Percentiles rank a stretch among this genome's conserved stretches.
Evolutionary conservation across 495 filamentous ascomycete species (phyloP).

Genomic region (Arthonia radiata): DNA sequence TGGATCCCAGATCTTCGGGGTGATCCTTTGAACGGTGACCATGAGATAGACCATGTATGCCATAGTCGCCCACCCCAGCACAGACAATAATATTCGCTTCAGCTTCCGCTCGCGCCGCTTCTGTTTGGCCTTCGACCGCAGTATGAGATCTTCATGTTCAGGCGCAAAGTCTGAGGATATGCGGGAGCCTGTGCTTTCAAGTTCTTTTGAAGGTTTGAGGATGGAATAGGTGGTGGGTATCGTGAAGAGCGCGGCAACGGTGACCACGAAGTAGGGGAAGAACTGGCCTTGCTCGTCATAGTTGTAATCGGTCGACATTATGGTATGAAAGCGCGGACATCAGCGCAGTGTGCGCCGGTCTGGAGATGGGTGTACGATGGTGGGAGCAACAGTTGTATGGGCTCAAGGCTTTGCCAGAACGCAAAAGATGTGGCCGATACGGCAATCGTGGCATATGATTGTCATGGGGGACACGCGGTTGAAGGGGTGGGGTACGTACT

Average conservation of each 20-base stretch:
- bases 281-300: slow-evolving; percentile 98
- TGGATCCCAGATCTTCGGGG: slow-evolving; percentile 74
- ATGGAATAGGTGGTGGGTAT: slow-evolving; percentile 75
- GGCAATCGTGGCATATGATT: too few species aligned
- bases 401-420: too few species aligned
- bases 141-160: slow-evolving; percentile 58
- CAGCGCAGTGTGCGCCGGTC: too few species aligned
- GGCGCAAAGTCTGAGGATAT: slow-evolving; percentile 61
- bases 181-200: slow-evolving; percentile 39
- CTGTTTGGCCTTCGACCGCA: slow-evolving; percentile 63
- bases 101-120: slow-evolving; percentile 71
- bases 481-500: too few species aligned
- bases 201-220: slow-evolving; percentile 34
- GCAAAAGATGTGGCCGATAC: too few species aligned
- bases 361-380: too few species aligned
- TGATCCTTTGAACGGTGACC: slow-evolving; percentile 42
- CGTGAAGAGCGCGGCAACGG: slow-evolving; percentile 65
- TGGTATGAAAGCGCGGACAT: too few species aligned
- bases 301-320: slow-evolving; percentile 87
- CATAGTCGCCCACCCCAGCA: slow-evolving; percentile 61
- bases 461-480: too few species aligned
- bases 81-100: slow-evolving; percentile 58
- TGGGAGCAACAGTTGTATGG: too few species aligned
- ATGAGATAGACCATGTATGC: slow-evolving; percentile 87
- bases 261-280: slow-evolving; percentile 96